Conservation (phyloP, 495 filamentous ascomycete species). For the Aspergillus olivimuriae region DNA sequence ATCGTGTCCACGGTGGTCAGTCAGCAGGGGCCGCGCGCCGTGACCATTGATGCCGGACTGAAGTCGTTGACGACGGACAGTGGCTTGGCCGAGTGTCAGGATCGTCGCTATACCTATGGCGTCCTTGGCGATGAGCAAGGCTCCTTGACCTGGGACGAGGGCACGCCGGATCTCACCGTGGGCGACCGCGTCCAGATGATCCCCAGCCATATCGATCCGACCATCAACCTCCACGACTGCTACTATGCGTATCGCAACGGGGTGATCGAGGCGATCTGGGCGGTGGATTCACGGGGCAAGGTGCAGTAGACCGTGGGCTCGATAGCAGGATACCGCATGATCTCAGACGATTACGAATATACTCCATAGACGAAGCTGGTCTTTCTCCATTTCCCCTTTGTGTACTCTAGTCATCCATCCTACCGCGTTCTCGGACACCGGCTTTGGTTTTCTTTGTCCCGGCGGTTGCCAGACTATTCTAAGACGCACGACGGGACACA, state of each 20-base stretch:
- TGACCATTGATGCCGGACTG: conserved; percentile 30
- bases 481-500: no score
- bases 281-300: conserved; percentile 33
- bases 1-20: conserved; percentile 30
- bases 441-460: no score
- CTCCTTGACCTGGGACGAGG: conserved; percentile 25
- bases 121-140: conserved; percentile 35
- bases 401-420: no score
- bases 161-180: conserved; percentile 17
- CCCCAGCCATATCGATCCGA: conserved; percentile 36
- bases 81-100: conserved; percentile 32
- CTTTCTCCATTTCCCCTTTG: no score
- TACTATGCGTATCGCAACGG: conserved; percentile 29
- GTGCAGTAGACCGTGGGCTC: conserved; percentile 34
- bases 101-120: conserved; percentile 24
- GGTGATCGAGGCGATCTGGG: conserved; percentile 32
- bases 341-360: no score
- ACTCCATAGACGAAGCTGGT: no score
- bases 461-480: no score
- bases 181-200: conserved; percentile 34
- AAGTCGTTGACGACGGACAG: conserved; percentile 37
- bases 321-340: no score
- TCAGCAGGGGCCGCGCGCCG: conserved; percentile 25
- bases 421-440: no score
- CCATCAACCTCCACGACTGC: conserved; percentile 32